phyloP scores from a whole-genome alignment of 306 rosid genomes.

The Vigna hirtella region DNA sequence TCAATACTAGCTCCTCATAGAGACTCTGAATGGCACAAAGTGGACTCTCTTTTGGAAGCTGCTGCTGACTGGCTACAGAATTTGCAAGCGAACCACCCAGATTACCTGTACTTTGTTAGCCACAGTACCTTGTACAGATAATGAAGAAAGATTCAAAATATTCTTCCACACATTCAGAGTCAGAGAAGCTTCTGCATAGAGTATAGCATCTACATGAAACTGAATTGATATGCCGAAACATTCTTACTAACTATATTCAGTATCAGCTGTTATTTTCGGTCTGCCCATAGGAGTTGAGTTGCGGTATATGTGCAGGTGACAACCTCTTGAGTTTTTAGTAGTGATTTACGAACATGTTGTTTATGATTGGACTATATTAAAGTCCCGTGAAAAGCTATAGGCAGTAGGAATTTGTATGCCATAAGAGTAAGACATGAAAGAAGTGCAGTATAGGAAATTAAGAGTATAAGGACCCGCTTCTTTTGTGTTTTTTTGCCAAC shows the following conservation, averaged over 20 bases:
- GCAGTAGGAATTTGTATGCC: background rate
- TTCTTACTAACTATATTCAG: slow-evolving; percentile 17
- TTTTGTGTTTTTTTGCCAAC: background rate
- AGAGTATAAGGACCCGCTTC: background rate
- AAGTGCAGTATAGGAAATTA: slow-evolving; percentile 1
- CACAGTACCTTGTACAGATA: background rate
- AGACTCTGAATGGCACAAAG: slow-evolving; percentile 51
- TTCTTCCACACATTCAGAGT: slow-evolving; percentile 12
- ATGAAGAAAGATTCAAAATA: background rate
- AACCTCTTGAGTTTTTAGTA: background rate
- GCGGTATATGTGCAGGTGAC: background rate
- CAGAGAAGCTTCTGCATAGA: background rate
- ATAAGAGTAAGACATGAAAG: background rate
- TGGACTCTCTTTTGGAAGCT: slow-evolving; percentile 49
- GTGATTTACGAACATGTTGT: background rate
- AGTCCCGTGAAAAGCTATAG: background rate
- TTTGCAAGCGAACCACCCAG: slow-evolving; percentile 62
- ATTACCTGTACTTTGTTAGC: slow-evolving; percentile 51
- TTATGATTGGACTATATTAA: slow-evolving; percentile 1
- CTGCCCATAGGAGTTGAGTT: background rate
- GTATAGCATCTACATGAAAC: slow-evolving; percentile 26
- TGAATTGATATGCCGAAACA: slow-evolving; percentile 37
- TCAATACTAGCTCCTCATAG: slow-evolving; percentile 56
- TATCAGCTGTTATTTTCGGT: background rate
- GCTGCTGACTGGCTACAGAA: slow-evolving; percentile 60